A percentile compares a stretch with the other conserved stretches of the same genome.
Evolutionary conservation across 2,329 filamentous ascomycete species (phyloP).

Genomic region (Xenosphaeropsis pyriputrescens): DNA sequence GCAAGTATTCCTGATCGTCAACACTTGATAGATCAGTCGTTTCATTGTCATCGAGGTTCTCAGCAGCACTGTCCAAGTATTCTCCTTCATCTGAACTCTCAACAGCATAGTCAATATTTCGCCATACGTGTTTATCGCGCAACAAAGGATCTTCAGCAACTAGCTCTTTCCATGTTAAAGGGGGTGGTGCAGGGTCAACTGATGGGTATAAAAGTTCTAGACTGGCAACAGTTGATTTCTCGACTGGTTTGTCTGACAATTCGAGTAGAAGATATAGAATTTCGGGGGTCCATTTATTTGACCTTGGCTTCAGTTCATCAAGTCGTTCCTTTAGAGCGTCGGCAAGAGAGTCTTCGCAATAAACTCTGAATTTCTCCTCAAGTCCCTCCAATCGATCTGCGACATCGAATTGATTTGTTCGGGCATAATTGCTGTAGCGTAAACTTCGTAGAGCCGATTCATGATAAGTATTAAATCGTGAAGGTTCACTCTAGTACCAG

Average conservation of each 20-base stretch:
- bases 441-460: slow-evolving; percentile 36
- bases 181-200: slow-evolving; percentile 25
- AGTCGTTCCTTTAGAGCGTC: slow-evolving; percentile 49
- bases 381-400: slow-evolving; percentile 51
- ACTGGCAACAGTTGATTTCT: slow-evolving; percentile 50
- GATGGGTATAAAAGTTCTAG: slow-evolving; percentile 38
- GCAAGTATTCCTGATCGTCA: slow-evolving; percentile 11
- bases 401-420: slow-evolving; percentile 66
- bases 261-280: slow-evolving; percentile 64
- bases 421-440: slow-evolving; percentile 38
- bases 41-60: slow-evolving; percentile 18
- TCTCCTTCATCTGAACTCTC: slow-evolving; percentile 45
- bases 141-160: slow-evolving; percentile 62
- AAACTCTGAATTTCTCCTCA: slow-evolving; percentile 74
- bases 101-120: slow-evolving; percentile 47
- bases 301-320: slow-evolving; percentile 35
- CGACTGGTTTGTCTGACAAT: slow-evolving; percentile 66
- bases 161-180: slow-evolving; percentile 67
- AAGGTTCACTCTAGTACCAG: slow-evolving; percentile 13
- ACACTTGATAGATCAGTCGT: slow-evolving; percentile 16
- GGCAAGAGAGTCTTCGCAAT: slow-evolving; percentile 66
- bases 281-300: slow-evolving; percentile 61
- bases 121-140: slow-evolving; percentile 54
- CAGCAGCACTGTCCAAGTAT: slow-evolving; percentile 18
- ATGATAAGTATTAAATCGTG: slow-evolving; percentile 26